Evolutionary conservation across 225 moss, liverwort and hornwort species (phyloP).

Genomic region (Bryoerythrophyllum caledonicum): DNA sequence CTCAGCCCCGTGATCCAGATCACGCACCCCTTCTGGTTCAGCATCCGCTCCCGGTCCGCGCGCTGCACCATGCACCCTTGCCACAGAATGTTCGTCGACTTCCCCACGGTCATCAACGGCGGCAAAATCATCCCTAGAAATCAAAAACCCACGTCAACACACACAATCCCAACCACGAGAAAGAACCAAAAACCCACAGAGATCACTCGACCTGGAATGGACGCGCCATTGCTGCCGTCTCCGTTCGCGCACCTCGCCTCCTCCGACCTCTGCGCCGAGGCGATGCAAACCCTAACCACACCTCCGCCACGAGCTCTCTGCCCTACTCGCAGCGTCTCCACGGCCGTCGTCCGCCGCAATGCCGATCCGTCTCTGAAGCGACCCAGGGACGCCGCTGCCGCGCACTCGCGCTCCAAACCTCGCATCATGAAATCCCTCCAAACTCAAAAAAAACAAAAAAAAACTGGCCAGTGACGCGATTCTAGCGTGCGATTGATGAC

Average conservation of each 20-base stretch:
- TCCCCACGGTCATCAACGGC: conserved; percentile 42
- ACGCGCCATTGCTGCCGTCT: conserved; percentile 18
- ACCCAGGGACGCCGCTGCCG: conserved; percentile 14
- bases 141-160: no score
- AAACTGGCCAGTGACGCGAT: no score
- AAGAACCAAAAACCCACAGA: background rate
- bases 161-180: no score
- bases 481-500: background rate
- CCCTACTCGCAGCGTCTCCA: background rate
- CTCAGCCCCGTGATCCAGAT: conserved; percentile 76
- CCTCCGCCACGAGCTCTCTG: background rate
- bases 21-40: conserved; percentile 62
- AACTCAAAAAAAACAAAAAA: no score
- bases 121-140: conserved; percentile 33
- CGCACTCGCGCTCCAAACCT: conserved; percentile 25
- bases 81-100: conserved; percentile 56
- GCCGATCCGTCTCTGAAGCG: conserved; percentile 2
- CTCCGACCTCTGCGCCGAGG: conserved; percentile 38
- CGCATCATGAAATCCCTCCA: conserved; percentile 25
- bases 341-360: conserved; percentile 13
- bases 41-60: conserved; percentile 41
- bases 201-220: conserved; percentile 30
- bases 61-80: conserved; percentile 50
- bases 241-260: conserved; percentile 34
- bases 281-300: conserved; percentile 28